Evolutionary conservation across 2,329 filamentous ascomycete species (phyloP), one percentile per base, ranked within the genome.

Genomic region (Cytospora piceicola): DNA sequence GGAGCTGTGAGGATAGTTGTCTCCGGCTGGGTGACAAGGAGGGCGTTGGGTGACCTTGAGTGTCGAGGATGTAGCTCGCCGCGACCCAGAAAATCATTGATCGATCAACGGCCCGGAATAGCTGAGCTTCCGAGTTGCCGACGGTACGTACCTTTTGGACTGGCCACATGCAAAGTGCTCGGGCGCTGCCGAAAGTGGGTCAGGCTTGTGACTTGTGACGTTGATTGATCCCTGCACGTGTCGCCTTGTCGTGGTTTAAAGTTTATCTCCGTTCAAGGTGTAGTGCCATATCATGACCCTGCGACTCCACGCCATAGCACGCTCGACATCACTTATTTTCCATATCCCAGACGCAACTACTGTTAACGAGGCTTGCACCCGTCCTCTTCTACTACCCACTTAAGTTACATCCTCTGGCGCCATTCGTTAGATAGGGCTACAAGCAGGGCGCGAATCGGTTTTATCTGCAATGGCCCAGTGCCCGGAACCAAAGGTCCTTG

Each of bases 41-140:
- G 42, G 42, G 42, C 42, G 42, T 46, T 46, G n/a, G 11, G 36
- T 12, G 53, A 27, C n/a, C 32, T 57, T 39, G 53, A 30, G 42
- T 22, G 56, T 22, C 22, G 30, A 56, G 30, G 29, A 36, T 22
- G 53, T 30, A 52, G 30, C 61, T 63, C 22, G 42, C 42, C 27
- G 15, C 39, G 53, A 63, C 53, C 61, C 61, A 52, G 53, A 63
- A 63, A 63, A 63, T 57, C 61, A 29, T 55, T 49, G 51, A 30
- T 51, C 29, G 53, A 49, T 49, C n/a, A n/a, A 49, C 42, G n/a
- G 42, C n/a, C 42, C 61, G 61, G 61, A 63, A 51, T 55, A 63
- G 61, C 53, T 63, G 53, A 57, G 39, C 53, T 63, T 55, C 61
- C 61, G 61, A 63, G n/a, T 15, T 39, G 55, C 61, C 61, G 61